phyloP scores from a whole-genome alignment of 2,329 filamentous ascomycete species.

The Curvularia sp. region DNA sequence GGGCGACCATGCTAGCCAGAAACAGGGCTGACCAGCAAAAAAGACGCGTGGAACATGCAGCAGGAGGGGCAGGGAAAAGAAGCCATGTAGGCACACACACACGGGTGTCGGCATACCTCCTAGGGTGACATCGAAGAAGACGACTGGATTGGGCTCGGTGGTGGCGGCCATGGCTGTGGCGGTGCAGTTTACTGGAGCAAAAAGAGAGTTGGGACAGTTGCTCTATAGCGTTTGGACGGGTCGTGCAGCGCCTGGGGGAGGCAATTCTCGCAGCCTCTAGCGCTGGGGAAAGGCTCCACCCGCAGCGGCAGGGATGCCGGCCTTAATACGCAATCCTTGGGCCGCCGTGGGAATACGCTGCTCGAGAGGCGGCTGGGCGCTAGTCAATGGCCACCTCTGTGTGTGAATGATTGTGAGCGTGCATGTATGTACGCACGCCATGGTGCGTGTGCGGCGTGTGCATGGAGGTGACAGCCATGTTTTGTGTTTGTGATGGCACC shows the following conservation, averaged over 20 bases:
- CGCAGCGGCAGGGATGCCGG: background rate
- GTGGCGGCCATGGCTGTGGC: conserved; percentile 47
- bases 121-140: conserved; percentile 81
- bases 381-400: background rate
- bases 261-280: conserved; percentile 4
- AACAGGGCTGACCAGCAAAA: conserved; percentile 21
- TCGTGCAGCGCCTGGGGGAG: conserved; percentile 14
- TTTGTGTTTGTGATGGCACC: conserved; percentile 3
- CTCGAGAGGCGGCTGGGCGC: background rate
- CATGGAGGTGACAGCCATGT: conserved; percentile 9
- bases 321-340: background rate
- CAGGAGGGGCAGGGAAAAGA: conserved; percentile 17
- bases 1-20: conserved; percentile 8
- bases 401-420: too few relatives aligned
- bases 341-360: background rate
- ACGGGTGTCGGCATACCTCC: conserved; percentile 65
- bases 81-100: conserved; percentile 2
- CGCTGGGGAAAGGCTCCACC: conserved; percentile 1
- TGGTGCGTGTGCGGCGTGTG: background rate
- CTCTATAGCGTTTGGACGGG: conserved; percentile 12
- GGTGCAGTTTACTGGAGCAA: conserved; percentile 27
- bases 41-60: conserved; percentile 23
- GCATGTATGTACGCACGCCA: too few relatives aligned
- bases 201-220: conserved; percentile 2
- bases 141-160: conserved; percentile 57